Evolutionary conservation across 306 rosid species (phyloP), one percentile per base, ranked within the genome.

Genomic region (Datisca glomerata): DNA sequence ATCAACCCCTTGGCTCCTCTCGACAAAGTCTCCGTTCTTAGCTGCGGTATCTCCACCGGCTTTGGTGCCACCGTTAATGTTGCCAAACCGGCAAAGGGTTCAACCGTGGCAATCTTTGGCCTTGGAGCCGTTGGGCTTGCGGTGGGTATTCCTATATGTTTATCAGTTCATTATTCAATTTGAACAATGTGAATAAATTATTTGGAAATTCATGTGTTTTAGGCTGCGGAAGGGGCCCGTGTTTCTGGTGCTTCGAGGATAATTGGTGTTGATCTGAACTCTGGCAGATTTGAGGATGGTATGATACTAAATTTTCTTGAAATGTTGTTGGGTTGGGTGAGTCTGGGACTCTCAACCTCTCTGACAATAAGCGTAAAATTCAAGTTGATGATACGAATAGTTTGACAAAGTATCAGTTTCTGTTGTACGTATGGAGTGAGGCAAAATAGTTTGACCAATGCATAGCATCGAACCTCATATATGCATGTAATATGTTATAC

Each of bases 1-100:
- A 61, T 71, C 56, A 49, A 66, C 45, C 70, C 70, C 0, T 16
- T 18, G 12, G 78, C 78, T 3, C 64, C 78, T 24, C 41, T 71
- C 14, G 68, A 70, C 24, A 55, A 49, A 64, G 65, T 60, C 8
- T 64, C 71, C 46, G 21, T 70, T 41, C 72, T 70, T 34, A 66
- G 71, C 15, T 71, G 66, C 17, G 73, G 73, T 33, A 56, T 71
- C 63, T 47, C 78, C 1, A 60, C 66, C 44, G 60, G 73, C n/a
- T 68, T 68, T 18, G 74, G 65, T 23, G 65, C 69, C 22, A 20
- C 61, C 16, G 41, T 68, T 18, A 68, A 68, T 56, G 74, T 51
- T 5, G 69, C 74, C 18, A 68, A 68, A 56, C 75, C 66, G 6
- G 57, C 57, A 36, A 52, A 52, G 50, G 66, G 66, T 11, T 57